Evolutionary conservation across 345 rosid genomes (phyloP).

Genomic region (Corchorus olitorius): DNA sequence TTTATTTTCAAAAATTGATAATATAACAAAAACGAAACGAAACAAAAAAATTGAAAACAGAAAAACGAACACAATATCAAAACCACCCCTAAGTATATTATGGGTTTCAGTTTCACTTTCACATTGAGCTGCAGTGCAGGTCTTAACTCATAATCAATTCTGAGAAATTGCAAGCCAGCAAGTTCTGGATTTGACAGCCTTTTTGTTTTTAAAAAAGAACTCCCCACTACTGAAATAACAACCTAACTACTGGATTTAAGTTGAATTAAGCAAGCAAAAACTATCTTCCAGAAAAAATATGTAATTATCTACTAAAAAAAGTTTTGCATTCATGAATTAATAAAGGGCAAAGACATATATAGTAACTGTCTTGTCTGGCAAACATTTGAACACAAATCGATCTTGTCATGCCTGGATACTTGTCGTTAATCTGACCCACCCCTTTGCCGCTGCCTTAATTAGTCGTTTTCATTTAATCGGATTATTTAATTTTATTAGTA

Average conservation of each 20-base stretch:
- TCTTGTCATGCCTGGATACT: background rate
- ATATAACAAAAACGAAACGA: no score
- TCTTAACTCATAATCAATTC: background rate
- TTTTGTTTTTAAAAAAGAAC: background rate
- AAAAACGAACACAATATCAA: no score
- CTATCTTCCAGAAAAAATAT: background rate
- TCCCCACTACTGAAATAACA: background rate
- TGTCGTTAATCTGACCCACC: background rate
- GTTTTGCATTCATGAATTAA: background rate
- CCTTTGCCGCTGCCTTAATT: no score
- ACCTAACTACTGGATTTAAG: background rate
- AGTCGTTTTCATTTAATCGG: background rate
- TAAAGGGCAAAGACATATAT: background rate
- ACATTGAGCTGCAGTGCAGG: background rate
- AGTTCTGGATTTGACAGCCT: background rate
- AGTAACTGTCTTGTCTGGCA: slow-evolving; percentile 2
- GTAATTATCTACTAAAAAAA: background rate
- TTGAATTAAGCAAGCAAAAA: background rate
- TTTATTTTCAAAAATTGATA: no score
- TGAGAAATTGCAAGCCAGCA: background rate
- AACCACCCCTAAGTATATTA: no score
- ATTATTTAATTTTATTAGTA: background rate
- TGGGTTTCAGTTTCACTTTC: no score
- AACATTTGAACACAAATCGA: background rate
- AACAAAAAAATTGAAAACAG: no score